A percentile compares a stretch with the other conserved stretches of the same genome.
These are phyloP conservation scores for Pythium monospermum DNA, from an alignment of 352 stramenopile genomes.

Conservation along the genomic window DNA sequence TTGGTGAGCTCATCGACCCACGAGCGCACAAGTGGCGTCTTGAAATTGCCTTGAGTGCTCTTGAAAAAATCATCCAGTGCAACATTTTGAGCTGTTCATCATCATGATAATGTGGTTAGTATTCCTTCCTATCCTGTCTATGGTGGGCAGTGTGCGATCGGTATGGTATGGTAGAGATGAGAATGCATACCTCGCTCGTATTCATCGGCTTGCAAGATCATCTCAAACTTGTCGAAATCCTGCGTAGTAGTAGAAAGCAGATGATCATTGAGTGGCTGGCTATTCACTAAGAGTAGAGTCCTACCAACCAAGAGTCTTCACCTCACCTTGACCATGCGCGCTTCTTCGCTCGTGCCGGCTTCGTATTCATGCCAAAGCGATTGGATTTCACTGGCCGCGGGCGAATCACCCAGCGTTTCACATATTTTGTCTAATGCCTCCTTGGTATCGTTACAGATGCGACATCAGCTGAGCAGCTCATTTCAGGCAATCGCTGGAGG, in stretches of 20 bases:
- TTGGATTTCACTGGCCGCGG: constrained; percentile 57
- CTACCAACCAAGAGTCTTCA: too few species aligned
- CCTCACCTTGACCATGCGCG: constrained; percentile 89
- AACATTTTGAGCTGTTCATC: constrained; percentile 41
- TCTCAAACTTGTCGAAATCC: constrained; percentile 95
- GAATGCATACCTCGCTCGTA: constrained; percentile 86
- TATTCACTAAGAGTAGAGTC: too few species aligned
- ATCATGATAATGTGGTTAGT: too few species aligned
- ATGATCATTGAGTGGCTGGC: too few species aligned
- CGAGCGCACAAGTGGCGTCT: constrained; percentile 73
- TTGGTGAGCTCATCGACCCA: constrained; percentile 61
- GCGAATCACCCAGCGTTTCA: constrained; percentile 42
- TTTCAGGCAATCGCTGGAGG: too few species aligned
- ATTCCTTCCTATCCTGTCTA: too few species aligned
- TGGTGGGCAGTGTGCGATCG: not conserved
- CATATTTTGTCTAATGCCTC: constrained; percentile 73
- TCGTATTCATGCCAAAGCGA: constrained; percentile 88
- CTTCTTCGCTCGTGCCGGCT: constrained; percentile 68
- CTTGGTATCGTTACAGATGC: too few species aligned
- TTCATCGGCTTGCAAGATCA: constrained; percentile 92
- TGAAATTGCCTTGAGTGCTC: constrained; percentile 79
- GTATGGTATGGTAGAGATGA: not conserved
- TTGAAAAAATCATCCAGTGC: constrained; percentile 73
- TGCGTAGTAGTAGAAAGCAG: constrained; percentile 6
- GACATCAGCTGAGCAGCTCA: too few species aligned